These are phyloP conservation scores for Yamadazyma pseudoaaseri DNA, from an alignment of 1,139 yeast species.

Conservation along the genomic window DNA sequence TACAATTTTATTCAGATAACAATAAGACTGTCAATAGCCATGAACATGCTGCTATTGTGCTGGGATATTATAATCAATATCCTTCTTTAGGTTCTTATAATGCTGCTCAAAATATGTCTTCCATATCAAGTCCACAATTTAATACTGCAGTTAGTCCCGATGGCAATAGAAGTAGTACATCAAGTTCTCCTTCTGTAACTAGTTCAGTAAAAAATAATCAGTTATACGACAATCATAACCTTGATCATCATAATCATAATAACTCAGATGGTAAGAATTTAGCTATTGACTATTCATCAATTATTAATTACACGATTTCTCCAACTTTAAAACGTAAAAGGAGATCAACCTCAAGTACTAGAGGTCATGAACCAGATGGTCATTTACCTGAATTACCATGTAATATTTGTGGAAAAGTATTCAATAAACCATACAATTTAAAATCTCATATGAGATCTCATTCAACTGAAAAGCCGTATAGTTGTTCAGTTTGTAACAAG, in stretches of 20 bases:
- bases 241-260: not conserved
- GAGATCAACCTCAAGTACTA: slow-evolving; percentile 12
- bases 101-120: not conserved
- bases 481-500: slow-evolving; percentile 48
- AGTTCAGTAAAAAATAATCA: not conserved
- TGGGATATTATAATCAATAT: not conserved
- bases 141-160: not conserved
- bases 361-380: not conserved
- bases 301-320: slow-evolving; percentile 37
- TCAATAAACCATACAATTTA: slow-evolving; percentile 54
- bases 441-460: slow-evolving; percentile 58
- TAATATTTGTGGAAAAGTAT: slow-evolving; percentile 47
- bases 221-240: not conserved
- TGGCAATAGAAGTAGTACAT: not conserved
- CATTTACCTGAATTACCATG: slow-evolving; percentile 33
- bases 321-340: slow-evolving; percentile 37
- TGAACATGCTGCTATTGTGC: too few species aligned
- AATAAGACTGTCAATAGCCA: not conserved
- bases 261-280: slow-evolving; percentile 2
- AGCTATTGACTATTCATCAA: slow-evolving; percentile 35
- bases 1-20: slow-evolving; percentile 9
- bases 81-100: not conserved
- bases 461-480: slow-evolving; percentile 53
- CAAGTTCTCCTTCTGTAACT: not conserved
- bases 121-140: not conserved